phyloP scores from a whole-genome alignment of 2,329 filamentous ascomycete genomes.

The Pezicula rhizophila region DNA sequence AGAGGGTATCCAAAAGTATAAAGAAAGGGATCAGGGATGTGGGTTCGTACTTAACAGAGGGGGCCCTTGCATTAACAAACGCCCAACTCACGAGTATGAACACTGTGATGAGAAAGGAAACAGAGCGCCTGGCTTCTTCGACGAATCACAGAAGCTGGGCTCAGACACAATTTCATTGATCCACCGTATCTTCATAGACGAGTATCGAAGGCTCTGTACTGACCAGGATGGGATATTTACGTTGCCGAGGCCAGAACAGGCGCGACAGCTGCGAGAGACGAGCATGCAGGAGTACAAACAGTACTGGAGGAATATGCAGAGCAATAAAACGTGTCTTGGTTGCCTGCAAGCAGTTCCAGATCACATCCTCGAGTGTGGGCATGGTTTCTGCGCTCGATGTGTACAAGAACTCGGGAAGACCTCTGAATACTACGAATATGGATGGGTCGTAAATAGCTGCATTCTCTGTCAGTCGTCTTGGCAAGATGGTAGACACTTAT shows the following conservation, averaged over 20 bases:
- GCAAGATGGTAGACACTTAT: slow-evolving; percentile 1
- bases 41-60: not conserved
- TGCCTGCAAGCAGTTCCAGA: slow-evolving; percentile 4
- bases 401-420: slow-evolving; percentile 2
- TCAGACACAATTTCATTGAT: not conserved
- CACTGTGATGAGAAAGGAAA: slow-evolving; percentile 4
- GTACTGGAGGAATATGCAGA: slow-evolving; percentile 1
- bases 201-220: slow-evolving; percentile 3
- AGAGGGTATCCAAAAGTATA: slow-evolving; percentile 1
- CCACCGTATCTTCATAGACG: not conserved
- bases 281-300: slow-evolving; percentile 2
- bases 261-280: not conserved
- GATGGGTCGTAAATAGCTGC: slow-evolving; percentile 1
- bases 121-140: slow-evolving; percentile 2
- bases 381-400: slow-evolving; percentile 2
- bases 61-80: slow-evolving; percentile 1
- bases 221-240: not conserved
- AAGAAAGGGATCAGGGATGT: slow-evolving; percentile 3
- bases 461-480: not conserved
- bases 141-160: not conserved
- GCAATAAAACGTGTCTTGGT: slow-evolving; percentile 4
- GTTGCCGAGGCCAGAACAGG: slow-evolving; percentile 1
- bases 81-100: slow-evolving; percentile 4
- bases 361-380: slow-evolving; percentile 2
- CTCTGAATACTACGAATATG: slow-evolving; percentile 1